phyloP scores from a whole-genome alignment of 1,284 basidiomycete species.

The Rhodotorula sp. region DNA sequence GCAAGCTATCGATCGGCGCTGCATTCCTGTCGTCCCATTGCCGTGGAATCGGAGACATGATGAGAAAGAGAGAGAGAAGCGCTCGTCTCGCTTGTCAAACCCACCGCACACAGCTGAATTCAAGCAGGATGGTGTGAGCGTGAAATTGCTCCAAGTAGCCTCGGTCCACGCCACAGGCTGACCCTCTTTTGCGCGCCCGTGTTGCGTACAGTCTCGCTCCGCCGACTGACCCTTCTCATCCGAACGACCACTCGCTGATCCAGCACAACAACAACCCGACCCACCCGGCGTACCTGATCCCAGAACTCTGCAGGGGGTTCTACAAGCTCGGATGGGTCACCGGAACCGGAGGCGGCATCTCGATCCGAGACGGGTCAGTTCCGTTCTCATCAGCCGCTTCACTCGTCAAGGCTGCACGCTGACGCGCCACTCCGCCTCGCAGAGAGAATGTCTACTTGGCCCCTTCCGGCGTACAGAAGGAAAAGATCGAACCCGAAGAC shows the following conservation, averaged over 20 bases:
- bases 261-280: slow-evolving; percentile 8
- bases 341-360: slow-evolving; percentile 63
- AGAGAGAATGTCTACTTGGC: slow-evolving; percentile 80
- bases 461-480: slow-evolving; percentile 83
- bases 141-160: background rate
- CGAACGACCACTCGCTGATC: slow-evolving; percentile 39
- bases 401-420: background rate
- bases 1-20: slow-evolving; percentile 4
- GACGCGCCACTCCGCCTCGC: background rate
- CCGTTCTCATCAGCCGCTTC: no score
- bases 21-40: background rate
- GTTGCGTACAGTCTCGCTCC: slow-evolving; percentile 16
- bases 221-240: slow-evolving; percentile 15
- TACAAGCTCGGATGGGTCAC: slow-evolving; percentile 64
- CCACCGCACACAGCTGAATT: no score
- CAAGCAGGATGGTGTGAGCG: background rate
- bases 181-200: background rate
- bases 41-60: no score
- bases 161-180: background rate
- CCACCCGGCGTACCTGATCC: slow-evolving; percentile 78
- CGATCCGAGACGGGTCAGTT: slow-evolving; percentile 64
- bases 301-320: slow-evolving; percentile 56
- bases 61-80: no score
- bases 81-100: no score
- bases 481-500: slow-evolving; percentile 71